phyloP scores from a whole-genome alignment of 164 flowering plant genomes.

The Vitis rupestris region DNA sequence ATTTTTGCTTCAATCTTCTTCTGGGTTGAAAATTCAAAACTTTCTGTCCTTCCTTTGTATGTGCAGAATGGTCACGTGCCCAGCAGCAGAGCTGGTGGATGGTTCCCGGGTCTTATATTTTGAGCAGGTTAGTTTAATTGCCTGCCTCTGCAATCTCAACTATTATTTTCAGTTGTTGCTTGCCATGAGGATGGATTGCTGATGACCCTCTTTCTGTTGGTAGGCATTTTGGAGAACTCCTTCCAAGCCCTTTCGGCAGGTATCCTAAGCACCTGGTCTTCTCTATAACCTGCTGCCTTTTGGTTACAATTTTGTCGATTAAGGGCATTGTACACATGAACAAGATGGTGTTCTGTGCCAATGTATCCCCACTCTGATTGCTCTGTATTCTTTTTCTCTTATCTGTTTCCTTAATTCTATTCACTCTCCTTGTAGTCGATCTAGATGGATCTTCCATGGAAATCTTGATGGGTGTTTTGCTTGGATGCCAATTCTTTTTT shows the following conservation, averaged over 20 bases:
- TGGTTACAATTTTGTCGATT: background rate
- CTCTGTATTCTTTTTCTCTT: too few relatives aligned
- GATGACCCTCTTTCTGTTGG: constrained; percentile 19
- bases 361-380: background rate
- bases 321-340: background rate
- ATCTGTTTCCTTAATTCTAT: too few relatives aligned
- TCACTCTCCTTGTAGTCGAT: too few relatives aligned
- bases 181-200: background rate
- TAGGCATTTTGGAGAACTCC: constrained; percentile 99
- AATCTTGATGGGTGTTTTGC: too few relatives aligned
- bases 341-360: background rate
- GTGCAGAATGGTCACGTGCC: constrained; percentile 85
- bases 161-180: background rate
- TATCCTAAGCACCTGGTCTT: constrained; percentile 13
- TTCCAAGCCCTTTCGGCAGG: constrained; percentile 96
- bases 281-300: background rate
- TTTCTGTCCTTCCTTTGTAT: background rate
- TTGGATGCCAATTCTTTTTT: too few relatives aligned
- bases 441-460: background rate
- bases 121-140: constrained; percentile 60
- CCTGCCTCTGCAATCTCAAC: background rate
- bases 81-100: constrained; percentile 95
- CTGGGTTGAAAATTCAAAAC: background rate
- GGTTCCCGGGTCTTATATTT: constrained; percentile 82
- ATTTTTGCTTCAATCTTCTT: background rate